Evolutionary conservation across 495 filamentous ascomycete species (phyloP), one percentile per base, ranked within the genome.

Genomic region (Podospora fimiseda): DNA sequence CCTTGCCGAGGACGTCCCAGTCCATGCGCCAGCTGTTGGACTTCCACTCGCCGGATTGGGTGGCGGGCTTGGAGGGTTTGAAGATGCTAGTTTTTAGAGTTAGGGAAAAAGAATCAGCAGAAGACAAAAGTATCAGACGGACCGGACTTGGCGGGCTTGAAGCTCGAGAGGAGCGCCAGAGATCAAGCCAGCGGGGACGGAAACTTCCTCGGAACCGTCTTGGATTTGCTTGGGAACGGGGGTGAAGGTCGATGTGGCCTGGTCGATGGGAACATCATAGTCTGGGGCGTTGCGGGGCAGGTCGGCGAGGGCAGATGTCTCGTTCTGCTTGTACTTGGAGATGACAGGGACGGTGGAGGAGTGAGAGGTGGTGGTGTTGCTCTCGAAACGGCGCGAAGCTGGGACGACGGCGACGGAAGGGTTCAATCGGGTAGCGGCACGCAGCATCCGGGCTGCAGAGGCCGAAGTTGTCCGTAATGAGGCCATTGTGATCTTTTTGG

Each of bases 21-120:
- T 99, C 93, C 90, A 99, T 96, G 38, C 87, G 87, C 93, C 93
- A 99, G 58, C 88, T 81, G 60, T 87, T 82, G 49, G 77, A 70
- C 57, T 88, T 84, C 83, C 86, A 90, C 54, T 79, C 80, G 62
- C 92, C 92, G 23, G 91, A 96, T 67, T 99, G 93, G 9, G 92
- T 95, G 38, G 93, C 90, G 23, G 94, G 79, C 69, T 99, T 99
- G 48, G 89, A 66, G 15, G 88, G 88, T 59, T 84, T 81, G 75
- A 84, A 96, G 70, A 98, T 98, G 45, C 91, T 95, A 59, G 48
- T 46, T 37, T 11, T 36, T 24, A 20, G 27, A 20, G 16, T 15
- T 30, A 49, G 14, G n/a, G 43, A 49, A 15, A 33, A 36, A 1
- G 1, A 22, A 33, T 3, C 22, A 44, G 20, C 21, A 7, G 3